Evolutionary conservation across 1,284 basidiomycete genomes (phyloP).

Genomic region (Fomitopsis betulina): DNA sequence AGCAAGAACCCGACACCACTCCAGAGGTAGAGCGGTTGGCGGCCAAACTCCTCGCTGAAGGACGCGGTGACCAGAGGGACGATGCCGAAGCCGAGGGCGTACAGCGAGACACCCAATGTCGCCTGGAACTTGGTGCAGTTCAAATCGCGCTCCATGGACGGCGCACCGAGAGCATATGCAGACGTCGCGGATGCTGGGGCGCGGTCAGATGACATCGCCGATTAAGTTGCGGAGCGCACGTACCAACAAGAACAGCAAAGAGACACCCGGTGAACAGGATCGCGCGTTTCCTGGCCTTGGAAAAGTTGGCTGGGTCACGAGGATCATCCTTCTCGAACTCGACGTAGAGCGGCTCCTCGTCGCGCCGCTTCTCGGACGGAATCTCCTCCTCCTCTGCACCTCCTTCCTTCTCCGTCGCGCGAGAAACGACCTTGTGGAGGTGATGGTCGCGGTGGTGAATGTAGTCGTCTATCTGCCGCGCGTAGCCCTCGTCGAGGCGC

Average conservation of each 20-base stretch:
- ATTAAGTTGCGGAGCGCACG: constrained; percentile 8
- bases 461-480: constrained; percentile 22
- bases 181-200: constrained; percentile 45
- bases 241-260: constrained; percentile 52
- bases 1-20: constrained; percentile 52
- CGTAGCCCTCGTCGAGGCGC: constrained; percentile 22
- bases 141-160: constrained; percentile 63
- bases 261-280: constrained; percentile 55
- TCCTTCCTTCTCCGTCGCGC: neutral
- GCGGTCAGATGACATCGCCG: neutral
- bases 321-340: constrained; percentile 48
- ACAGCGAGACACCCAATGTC: constrained; percentile 57
- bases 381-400: neutral
- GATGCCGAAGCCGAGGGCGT: constrained; percentile 64
- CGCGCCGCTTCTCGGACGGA: neutral
- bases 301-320: constrained; percentile 49
- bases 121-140: constrained; percentile 54
- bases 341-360: constrained; percentile 27
- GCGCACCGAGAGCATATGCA: constrained; percentile 54
- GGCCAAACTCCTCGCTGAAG: constrained; percentile 75
- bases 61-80: constrained; percentile 71
- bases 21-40: constrained; percentile 63
- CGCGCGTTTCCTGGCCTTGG: constrained; percentile 38
- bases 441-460: constrained; percentile 22
- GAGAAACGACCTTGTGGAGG: constrained; percentile 6